These are phyloP conservation scores for Cyanophora paradoxa DNA, from an alignment of 78 protist genomes.

Conservation along the genomic window DNA sequence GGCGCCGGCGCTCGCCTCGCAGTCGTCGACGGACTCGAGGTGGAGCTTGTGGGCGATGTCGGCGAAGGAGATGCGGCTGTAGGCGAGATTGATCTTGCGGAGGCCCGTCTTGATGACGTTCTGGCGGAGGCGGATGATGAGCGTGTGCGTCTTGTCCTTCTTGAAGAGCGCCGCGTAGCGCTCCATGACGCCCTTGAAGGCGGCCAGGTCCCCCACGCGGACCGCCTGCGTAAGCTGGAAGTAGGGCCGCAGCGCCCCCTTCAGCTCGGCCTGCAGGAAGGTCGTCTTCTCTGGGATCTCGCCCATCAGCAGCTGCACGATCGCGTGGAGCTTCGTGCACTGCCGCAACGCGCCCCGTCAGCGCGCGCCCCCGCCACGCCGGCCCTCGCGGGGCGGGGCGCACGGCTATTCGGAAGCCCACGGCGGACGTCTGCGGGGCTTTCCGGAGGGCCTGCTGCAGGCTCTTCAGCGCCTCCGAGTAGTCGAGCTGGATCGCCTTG, in stretches of 20 bases:
- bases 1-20: constrained; percentile 85
- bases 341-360: not conserved
- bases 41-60: constrained; percentile 72
- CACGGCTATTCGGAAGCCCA: constrained; percentile 80
- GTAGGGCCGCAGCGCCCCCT: constrained; percentile 75
- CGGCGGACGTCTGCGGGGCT: constrained; percentile 85
- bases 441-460: constrained; percentile 79
- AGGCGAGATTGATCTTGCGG: constrained; percentile 64
- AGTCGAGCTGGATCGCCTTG: constrained; percentile 82
- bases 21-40: constrained; percentile 77
- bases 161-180: constrained; percentile 37
- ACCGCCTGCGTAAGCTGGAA: constrained; percentile 52
- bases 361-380: not conserved
- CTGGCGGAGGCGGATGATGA: constrained; percentile 75
- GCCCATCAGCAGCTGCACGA: constrained; percentile 88
- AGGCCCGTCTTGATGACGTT: constrained; percentile 90
- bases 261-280: constrained; percentile 57
- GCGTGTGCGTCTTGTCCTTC: constrained; percentile 67
- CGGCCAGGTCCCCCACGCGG: constrained; percentile 73
- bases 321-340: constrained; percentile 59
- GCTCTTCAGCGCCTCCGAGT: constrained; percentile 62
- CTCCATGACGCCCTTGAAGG: constrained; percentile 52
- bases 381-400: not conserved
- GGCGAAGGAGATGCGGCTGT: constrained; percentile 71
- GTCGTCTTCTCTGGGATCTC: constrained; percentile 84